A percentile compares a stretch with the other conserved stretches of the same genome.
Evolutionary conservation across 2,329 filamentous ascomycete genomes (phyloP).

Genomic region (Triangularia verruculosa): DNA sequence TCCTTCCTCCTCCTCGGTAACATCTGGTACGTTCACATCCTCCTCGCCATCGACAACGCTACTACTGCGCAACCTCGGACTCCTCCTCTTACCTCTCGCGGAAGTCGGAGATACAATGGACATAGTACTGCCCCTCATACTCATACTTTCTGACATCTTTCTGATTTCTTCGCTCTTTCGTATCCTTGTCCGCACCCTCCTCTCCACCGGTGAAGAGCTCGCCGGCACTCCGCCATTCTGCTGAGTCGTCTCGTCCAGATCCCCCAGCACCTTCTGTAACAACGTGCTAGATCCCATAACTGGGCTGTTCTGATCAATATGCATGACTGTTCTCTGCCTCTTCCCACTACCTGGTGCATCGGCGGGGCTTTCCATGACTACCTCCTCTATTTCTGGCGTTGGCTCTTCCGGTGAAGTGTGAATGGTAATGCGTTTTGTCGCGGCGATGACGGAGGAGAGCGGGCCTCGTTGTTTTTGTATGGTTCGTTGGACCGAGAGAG

Average conservation of each 20-base stretch:
- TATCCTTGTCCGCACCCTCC: slow-evolving; percentile 20
- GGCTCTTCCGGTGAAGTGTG: slow-evolving; percentile 11
- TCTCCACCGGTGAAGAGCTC: slow-evolving; percentile 29
- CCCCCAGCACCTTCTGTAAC: slow-evolving; percentile 42
- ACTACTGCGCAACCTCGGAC: slow-evolving; percentile 32
- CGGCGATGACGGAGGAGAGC: slow-evolving; percentile 22
- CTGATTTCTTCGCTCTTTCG: slow-evolving; percentile 17
- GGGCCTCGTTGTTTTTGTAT: slow-evolving; percentile 12
- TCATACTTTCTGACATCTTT: slow-evolving; percentile 12
- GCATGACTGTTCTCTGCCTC: slow-evolving; percentile 41
- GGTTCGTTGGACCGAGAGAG: neutral
- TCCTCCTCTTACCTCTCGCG: slow-evolving; percentile 6
- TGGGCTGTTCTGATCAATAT: slow-evolving; percentile 34
- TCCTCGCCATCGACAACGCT: slow-evolving; percentile 3
- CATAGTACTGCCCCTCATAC: slow-evolving; percentile 25
- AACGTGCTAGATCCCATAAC: slow-evolving; percentile 37
- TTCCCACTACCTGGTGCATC: slow-evolving; percentile 56
- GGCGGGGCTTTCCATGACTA: slow-evolving; percentile 52
- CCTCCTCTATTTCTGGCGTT: slow-evolving; percentile 32
- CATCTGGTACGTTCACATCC: slow-evolving; percentile 2
- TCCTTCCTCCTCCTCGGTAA: slow-evolving; percentile 29
- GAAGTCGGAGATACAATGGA: slow-evolving; percentile 6
- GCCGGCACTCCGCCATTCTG: slow-evolving; percentile 32
- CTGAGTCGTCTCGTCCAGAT: slow-evolving; percentile 24
- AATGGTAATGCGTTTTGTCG: slow-evolving; percentile 21